Percentiles rank a stretch among this genome's conserved stretches.
phyloP scores from a whole-genome alignment of 2,329 filamentous ascomycete genomes.

The Ophiostoma montium region DNA sequence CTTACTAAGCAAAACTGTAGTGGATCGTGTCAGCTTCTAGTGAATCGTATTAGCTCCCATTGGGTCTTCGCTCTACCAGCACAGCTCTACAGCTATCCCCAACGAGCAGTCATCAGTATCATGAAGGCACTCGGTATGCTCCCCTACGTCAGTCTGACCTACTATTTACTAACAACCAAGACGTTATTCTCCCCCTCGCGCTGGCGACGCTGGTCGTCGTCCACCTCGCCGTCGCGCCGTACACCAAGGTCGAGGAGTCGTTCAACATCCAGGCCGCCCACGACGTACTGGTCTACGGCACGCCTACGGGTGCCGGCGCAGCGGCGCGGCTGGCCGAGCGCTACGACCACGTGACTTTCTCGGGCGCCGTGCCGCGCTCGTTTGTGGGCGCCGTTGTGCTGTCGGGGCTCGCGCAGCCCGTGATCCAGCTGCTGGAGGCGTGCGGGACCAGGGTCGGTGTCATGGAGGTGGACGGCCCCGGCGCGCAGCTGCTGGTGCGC shows the following conservation, averaged over 20 bases:
- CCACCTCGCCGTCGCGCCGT: constrained; percentile 64
- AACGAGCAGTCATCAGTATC: too few relatives aligned
- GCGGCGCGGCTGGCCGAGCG: constrained; percentile 38
- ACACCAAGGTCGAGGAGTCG: constrained; percentile 96
- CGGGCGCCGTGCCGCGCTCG: constrained; percentile 80
- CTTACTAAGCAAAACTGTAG: too few relatives aligned
- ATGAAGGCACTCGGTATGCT: background rate
- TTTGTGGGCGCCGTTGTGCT: constrained; percentile 73
- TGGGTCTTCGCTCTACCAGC: too few relatives aligned
- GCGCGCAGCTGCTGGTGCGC: constrained; percentile 52
- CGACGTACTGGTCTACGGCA: constrained; percentile 72
- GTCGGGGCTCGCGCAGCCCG: constrained; percentile 55
- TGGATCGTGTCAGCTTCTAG: too few relatives aligned
- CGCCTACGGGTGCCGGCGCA: constrained; percentile 41
- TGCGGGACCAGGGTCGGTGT: too few relatives aligned
- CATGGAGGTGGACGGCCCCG: constrained; percentile 26
- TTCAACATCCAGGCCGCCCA: constrained; percentile 94
- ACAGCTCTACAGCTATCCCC: too few relatives aligned
- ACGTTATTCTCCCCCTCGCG: background rate
- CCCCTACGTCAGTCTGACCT: too few relatives aligned
- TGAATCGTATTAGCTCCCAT: too few relatives aligned
- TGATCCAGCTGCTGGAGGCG: constrained; percentile 39
- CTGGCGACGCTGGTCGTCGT: constrained; percentile 50
- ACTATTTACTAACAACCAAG: background rate
- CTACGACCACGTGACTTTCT: constrained; percentile 86